Evolutionary conservation across 345 rosid species (phyloP), one percentile per base, ranked within the genome.

Genomic region (Odontarrhena argentea): DNA sequence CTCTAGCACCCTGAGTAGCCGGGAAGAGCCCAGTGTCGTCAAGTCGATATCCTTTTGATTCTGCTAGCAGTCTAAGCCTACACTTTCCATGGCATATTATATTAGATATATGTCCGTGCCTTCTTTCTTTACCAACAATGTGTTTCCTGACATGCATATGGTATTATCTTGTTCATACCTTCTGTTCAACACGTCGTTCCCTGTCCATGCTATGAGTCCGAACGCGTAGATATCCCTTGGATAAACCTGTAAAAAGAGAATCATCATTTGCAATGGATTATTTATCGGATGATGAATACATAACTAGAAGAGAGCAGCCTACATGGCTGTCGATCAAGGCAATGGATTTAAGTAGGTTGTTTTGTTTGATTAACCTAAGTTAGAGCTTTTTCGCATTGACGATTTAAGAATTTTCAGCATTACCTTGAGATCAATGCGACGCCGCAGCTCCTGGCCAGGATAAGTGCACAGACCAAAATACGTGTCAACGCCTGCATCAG

Each of bases 201-300:
- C 99, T 8, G 97, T 94, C 99, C 99, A 91, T 5, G 95, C 87
- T 80, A 94, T 77, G 61, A 94, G 81, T 73, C 99, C 97, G 65
- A 85, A 91, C 8, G 96, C 95, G 75, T 91, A 76, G 30, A 88
- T 91, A 63, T 86, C 91, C 79, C 82, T 86, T 9, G 99, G 99
- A 81, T 83, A 91, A 8, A 87, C 99, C 99, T 94, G 52, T 34
- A 12, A 65, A 28, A 43, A 46, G 41, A 8, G 60, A 36, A 9
- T 25, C 13, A 30, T 44, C 52, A 45, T n/a, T 42, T 14, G 9
- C 11, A 34, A 61, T 44, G 32, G 7, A 18, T 18, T 18, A 18
- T 45, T 9, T 30, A 45, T 10, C 24, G 5, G 40, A 13, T 18
- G 22, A 18, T 18, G 22, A 32, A 44, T 15, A 35, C 44, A 49